These are phyloP conservation scores for Coemansia sp. DNA, from an alignment of 192 early-diverging fungal genomes.

Conservation along the genomic window DNA sequence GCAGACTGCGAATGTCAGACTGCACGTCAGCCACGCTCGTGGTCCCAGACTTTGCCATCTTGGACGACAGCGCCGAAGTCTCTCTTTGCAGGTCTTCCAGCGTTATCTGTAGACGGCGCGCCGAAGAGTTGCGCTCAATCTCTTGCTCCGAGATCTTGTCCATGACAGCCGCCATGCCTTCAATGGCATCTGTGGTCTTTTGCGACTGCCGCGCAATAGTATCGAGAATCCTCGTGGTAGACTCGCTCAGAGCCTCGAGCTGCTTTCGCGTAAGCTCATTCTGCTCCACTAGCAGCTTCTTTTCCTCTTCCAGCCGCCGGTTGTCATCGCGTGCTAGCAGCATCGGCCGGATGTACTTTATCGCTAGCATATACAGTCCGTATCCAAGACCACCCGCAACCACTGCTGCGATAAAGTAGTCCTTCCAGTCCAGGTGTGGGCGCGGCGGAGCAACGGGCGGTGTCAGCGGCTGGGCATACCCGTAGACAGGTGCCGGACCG, in stretches of 20 bases:
- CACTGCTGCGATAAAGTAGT: slow-evolving; percentile 87
- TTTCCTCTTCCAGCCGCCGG: slow-evolving; percentile 62
- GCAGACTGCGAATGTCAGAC: slow-evolving; percentile 91
- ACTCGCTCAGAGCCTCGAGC: slow-evolving; percentile 70
- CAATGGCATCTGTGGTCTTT: slow-evolving; percentile 71
- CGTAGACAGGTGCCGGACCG: slow-evolving; percentile 25
- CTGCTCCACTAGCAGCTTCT: slow-evolving; percentile 65
- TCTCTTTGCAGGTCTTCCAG: slow-evolving; percentile 53
- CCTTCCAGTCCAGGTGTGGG: slow-evolving; percentile 86
- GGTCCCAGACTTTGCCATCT: slow-evolving; percentile 18
- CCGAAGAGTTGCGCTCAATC: slow-evolving; percentile 21
- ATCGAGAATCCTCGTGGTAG: slow-evolving; percentile 65
- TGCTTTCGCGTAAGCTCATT: slow-evolving; percentile 71
- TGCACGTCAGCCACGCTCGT: slow-evolving; percentile 72
- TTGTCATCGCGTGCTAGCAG: slow-evolving; percentile 53
- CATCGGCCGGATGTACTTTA: slow-evolving; percentile 51
- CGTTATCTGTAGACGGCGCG: slow-evolving; percentile 35
- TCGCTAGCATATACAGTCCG: slow-evolving; percentile 73
- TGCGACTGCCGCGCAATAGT: slow-evolving; percentile 69
- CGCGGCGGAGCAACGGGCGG: slow-evolving; percentile 61
- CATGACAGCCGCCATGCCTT: slow-evolving; percentile 56
- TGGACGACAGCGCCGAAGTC: slow-evolving; percentile 24
- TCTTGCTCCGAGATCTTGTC: slow-evolving; percentile 45
- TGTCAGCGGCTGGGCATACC: slow-evolving; percentile 48
- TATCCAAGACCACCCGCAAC: slow-evolving; percentile 89